Evolutionary conservation across 2,329 filamentous ascomycete genomes (phyloP).

Genomic region (Hypocreales sp.): DNA sequence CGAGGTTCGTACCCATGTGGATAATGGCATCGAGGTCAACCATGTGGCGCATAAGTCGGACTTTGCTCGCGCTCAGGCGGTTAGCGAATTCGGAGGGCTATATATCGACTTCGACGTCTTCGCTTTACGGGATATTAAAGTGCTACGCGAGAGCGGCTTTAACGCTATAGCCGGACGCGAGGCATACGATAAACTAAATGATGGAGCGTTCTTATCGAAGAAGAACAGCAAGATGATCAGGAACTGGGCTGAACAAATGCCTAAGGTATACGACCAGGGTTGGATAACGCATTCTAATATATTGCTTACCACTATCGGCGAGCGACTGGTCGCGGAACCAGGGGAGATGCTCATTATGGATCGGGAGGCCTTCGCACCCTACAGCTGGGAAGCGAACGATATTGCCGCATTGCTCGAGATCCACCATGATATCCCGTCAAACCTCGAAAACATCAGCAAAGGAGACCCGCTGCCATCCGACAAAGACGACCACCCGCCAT

Average conservation of each 20-base stretch:
- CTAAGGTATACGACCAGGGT: neutral
- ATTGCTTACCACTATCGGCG: neutral
- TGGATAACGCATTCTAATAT: neutral
- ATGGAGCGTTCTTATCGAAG: neutral
- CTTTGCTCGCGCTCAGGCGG: constrained; percentile 8
- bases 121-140: constrained; percentile 5
- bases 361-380: neutral
- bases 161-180: neutral
- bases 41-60: constrained; percentile 8
- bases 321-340: neutral
- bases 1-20: constrained; percentile 3
- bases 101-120: constrained; percentile 9
- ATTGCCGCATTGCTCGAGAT: neutral
- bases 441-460: neutral
- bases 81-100: constrained; percentile 8
- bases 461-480: too few relatives aligned
- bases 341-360: neutral
- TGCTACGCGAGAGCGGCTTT: constrained; percentile 3
- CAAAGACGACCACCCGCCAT: neutral
- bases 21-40: constrained; percentile 5
- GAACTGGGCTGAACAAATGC: neutral
- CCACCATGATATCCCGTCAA: neutral
- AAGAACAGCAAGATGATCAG: neutral
- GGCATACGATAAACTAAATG: neutral
- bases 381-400: neutral